These are phyloP conservation scores for Cladophialophora chaetospira DNA, from an alignment of 2,329 filamentous ascomycete species.

Conservation along the genomic window DNA sequence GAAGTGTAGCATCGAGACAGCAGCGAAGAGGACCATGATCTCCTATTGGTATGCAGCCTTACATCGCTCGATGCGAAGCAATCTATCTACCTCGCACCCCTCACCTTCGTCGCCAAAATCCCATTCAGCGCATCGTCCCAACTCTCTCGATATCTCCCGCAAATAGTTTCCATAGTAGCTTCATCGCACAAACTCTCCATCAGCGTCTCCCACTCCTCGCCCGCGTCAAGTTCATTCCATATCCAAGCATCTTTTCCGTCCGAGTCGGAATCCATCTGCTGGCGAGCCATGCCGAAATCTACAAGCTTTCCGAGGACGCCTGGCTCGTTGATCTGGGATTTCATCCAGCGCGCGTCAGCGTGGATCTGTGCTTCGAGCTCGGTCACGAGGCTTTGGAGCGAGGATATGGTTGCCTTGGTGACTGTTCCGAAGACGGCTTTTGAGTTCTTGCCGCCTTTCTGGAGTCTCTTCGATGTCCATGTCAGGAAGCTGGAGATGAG, in stretches of 20 bases:
- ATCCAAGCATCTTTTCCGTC: background rate
- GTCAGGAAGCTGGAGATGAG: slow-evolving; percentile 40
- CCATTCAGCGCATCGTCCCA: slow-evolving; percentile 51
- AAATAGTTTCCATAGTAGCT: slow-evolving; percentile 45
- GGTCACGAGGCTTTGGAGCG: slow-evolving; percentile 13
- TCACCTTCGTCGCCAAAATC: slow-evolving; percentile 32
- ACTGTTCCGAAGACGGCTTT: slow-evolving; percentile 6
- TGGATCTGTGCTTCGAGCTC: slow-evolving; percentile 39
- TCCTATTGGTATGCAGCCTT: no score
- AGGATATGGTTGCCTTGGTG: slow-evolving; percentile 8
- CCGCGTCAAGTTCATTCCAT: background rate
- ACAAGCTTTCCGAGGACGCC: slow-evolving; percentile 47
- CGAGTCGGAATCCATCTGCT: slow-evolving; percentile 1
- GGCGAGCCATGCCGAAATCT: slow-evolving; percentile 41
- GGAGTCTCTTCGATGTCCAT: slow-evolving; percentile 17
- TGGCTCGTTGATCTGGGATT: slow-evolving; percentile 42
- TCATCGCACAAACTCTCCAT: slow-evolving; percentile 42
- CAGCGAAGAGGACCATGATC: no score
- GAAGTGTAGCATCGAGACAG: no score
- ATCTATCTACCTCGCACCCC: background rate
- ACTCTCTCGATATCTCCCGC: slow-evolving; percentile 49
- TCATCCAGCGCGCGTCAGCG: slow-evolving; percentile 41
- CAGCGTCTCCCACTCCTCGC: slow-evolving; percentile 23
- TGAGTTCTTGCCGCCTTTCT: slow-evolving; percentile 7
- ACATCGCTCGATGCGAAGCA: no score